A percentile compares a stretch with the other conserved stretches of the same genome.
Evolutionary conservation across 495 filamentous ascomycete species (phyloP).

Genomic region (Aspergillus nidulans): DNA sequence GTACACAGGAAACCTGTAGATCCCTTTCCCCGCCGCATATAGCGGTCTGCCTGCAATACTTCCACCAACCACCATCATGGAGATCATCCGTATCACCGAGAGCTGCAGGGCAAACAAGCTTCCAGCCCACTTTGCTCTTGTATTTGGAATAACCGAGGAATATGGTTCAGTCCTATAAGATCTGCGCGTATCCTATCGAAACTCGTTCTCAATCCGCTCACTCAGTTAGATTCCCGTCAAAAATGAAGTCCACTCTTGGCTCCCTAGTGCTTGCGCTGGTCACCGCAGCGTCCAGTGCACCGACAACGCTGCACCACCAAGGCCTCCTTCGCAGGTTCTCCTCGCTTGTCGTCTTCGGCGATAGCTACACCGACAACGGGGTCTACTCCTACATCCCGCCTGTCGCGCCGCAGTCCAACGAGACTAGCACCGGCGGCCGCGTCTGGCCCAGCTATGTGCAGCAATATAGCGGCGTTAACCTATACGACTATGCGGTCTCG

Average conservation of each 20-base stretch:
- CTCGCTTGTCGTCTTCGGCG: slow-evolving; percentile 54
- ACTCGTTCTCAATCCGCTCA: too few relatives aligned
- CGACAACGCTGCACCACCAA: neutral
- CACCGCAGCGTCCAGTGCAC: neutral
- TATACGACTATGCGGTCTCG: slow-evolving; percentile 65
- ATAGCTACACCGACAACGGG: slow-evolving; percentile 68
- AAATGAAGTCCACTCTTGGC: neutral
- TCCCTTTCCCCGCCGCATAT: neutral
- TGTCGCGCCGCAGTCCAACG: neutral
- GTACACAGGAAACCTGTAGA: neutral
- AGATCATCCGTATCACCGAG: neutral
- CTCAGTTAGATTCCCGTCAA: too few relatives aligned
- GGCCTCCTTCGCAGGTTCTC: neutral
- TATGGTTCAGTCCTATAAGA: neutral
- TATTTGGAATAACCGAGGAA: neutral
- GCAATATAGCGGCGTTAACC: slow-evolving; percentile 47
- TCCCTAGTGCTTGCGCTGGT: neutral
- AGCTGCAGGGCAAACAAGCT: neutral
- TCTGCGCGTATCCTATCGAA: neutral
- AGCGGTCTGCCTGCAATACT: neutral
- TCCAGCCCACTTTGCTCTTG: too few relatives aligned
- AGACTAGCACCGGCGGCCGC: slow-evolving; percentile 45
- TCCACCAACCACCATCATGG: neutral
- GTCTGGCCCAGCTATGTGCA: slow-evolving; percentile 61
- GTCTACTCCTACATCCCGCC: slow-evolving; percentile 26